Base-by-base conservation (phyloP, 768 basidiomycete genomes). In the Pleurotus citrinopileatus region DNA sequence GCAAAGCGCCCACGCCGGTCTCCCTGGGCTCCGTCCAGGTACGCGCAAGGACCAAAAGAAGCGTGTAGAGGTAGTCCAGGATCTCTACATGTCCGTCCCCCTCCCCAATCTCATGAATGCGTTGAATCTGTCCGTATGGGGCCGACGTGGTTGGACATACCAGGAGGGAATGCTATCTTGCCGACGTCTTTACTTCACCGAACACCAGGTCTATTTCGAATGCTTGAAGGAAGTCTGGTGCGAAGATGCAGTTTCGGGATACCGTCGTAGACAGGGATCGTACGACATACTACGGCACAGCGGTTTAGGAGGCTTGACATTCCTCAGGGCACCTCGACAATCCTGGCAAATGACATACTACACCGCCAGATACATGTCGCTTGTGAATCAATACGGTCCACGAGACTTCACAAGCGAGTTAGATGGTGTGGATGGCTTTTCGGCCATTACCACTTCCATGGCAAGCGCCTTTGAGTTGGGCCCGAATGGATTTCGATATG, bases 171-270 rank as follows among this genome's bases (percentile, higher is more conserved):
- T 47, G 28, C 45, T 47, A 17, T 47, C 45, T 17, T 32, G 27
- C 9, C 45, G 45, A 17, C 45, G 45, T 17, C 45, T 47, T 13
- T 47, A 47, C 26, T 47, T 47, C 17, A 47, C 45, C n/a, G 28
- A 47, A 32, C 15, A 47, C 28, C 45, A 47, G 28, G 45, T 47
- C 27, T 47, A 47, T 26, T 47, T 28, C 26, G 45, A 47, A 29
- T 47, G 28, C 28, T 19, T 40, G 2, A 40, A 2, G 38, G 38
- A 40, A n/a, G 38, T 40, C 17, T 40, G 38, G 38, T 15, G 38
- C 17, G 38, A 40, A 19, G 38, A 40, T 7, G 17, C 17, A 12
- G 38, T 40, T 7, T 40, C 38, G 7, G 38, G 38, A 40, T 40
- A 40, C 38, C 38, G 17, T 40, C 38, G 38, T 19, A 15, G 10